Conservation (phyloP, 495 filamentous ascomycete species). For the Penicillium parvum region DNA sequence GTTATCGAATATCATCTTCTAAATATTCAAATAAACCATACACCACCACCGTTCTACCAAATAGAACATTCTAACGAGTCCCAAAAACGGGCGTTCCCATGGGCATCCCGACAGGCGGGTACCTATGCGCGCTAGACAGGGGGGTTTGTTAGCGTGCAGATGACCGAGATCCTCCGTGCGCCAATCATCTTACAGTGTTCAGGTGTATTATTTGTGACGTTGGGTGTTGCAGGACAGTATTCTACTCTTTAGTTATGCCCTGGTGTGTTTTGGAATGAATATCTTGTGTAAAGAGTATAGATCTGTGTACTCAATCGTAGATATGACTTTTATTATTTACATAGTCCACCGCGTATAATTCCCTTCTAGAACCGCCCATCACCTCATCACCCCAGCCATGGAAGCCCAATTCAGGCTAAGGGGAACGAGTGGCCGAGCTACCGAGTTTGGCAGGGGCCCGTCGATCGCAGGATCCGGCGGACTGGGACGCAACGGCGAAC, state of each 20-base stretch:
- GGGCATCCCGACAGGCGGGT: conserved; percentile 6
- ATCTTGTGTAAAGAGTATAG: too few species aligned
- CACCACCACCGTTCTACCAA: too few species aligned
- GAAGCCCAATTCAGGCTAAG: background rate
- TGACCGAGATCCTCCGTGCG: conserved; percentile 35
- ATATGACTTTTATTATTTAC: background rate
- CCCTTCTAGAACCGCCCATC: background rate
- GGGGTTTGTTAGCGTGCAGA: background rate
- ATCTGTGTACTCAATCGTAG: too few species aligned
- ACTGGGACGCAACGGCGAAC: conserved; percentile 22
- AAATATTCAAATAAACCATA: too few species aligned
- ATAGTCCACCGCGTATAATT: background rate
- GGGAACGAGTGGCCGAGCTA: conserved; percentile 9
- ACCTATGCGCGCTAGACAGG: conserved; percentile 6
- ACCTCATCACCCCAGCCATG: too few species aligned
- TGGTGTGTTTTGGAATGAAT: background rate
- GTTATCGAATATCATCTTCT: too few species aligned
- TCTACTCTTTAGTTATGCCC: background rate
- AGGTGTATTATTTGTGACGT: conserved; percentile 2
- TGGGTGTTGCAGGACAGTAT: background rate
- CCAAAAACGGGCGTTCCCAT: too few species aligned
- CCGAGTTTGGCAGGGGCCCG: conserved; percentile 12
- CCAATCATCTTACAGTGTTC: too few species aligned
- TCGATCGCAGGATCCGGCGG: conserved; percentile 23
- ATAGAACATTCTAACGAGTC: too few species aligned